phyloP scores from a whole-genome alignment of 768 basidiomycete species.

The Kwoniella mangroviensis region DNA sequence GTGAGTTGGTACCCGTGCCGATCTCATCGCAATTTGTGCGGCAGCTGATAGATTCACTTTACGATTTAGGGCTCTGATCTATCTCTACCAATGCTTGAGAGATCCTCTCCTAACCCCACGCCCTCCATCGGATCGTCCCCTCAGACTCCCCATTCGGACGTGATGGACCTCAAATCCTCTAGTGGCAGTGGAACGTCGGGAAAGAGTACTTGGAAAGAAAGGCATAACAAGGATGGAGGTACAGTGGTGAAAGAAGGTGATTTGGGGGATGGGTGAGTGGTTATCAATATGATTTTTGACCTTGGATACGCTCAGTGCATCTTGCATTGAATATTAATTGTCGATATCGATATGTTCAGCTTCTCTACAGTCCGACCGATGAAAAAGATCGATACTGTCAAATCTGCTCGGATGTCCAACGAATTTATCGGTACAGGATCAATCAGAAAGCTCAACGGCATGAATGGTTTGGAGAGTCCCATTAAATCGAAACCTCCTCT shows the following conservation, averaged over 20 bases:
- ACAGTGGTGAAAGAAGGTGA: conserved; percentile 80
- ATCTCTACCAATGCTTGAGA: conserved; percentile 60
- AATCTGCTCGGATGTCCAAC: conserved; percentile 74
- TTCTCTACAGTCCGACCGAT: conserved; percentile 90
- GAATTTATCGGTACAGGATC: conserved; percentile 73
- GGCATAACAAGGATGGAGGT: conserved; percentile 70
- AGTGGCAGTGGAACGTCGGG: conserved; percentile 49
- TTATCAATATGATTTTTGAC: no score
- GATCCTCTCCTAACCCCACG: conserved; percentile 54
- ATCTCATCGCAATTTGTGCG: background rate
- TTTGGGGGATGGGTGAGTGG: conserved; percentile 70
- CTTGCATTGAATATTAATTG: no score
- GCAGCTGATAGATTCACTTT: background rate
- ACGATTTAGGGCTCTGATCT: conserved; percentile 60
- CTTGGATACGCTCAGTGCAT: no score
- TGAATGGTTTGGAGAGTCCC: conserved; percentile 13
- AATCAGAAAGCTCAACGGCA: conserved; percentile 41
- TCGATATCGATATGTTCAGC: conserved; percentile 19
- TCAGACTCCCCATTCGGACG: conserved; percentile 74
- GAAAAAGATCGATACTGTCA: conserved; percentile 82
- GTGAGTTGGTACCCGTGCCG: conserved; percentile 6
- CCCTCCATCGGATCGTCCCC: conserved; percentile 53
- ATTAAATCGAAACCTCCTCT: conserved; percentile 2
- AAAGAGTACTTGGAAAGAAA: conserved; percentile 78
- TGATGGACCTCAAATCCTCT: conserved; percentile 52